Evolutionary conservation across 1,284 basidiomycete species (phyloP).

Genomic region (Sparassis latifolia): DNA sequence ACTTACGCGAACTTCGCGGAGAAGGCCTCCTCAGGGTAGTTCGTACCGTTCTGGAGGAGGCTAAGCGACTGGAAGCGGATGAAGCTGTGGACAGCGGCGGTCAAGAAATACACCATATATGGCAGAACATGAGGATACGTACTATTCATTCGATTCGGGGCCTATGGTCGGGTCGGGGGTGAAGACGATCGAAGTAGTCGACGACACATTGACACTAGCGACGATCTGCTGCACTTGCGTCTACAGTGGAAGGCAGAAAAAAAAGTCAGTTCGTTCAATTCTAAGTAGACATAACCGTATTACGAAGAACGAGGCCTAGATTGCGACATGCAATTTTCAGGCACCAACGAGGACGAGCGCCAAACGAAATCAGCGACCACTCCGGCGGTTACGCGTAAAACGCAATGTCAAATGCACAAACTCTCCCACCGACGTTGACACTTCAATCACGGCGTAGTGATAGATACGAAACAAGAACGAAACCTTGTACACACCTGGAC

Average conservation of each 20-base stretch:
- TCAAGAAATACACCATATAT: not conserved
- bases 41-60: slow-evolving; percentile 64
- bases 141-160: slow-evolving; percentile 56
- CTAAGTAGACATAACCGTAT: not conserved
- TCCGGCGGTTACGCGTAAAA: not conserved
- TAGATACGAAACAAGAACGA: not conserved
- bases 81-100: not conserved
- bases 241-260: slow-evolving; percentile 25
- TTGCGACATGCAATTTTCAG: not conserved
- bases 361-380: not conserved
- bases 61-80: slow-evolving; percentile 26
- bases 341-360: not conserved
- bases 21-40: slow-evolving; percentile 65
- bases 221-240: slow-evolving; percentile 62
- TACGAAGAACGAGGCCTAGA: not conserved
- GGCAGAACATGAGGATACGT: slow-evolving; percentile 18
- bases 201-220: slow-evolving; percentile 54
- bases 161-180: slow-evolving; percentile 59
- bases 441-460: not conserved
- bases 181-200: slow-evolving; percentile 44
- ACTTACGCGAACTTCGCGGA: slow-evolving; percentile 73
- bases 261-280: not conserved
- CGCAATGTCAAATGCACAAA: not conserved
- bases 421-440: not conserved
- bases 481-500: slow-evolving; percentile 44